phyloP scores from a whole-genome alignment of 1,139 yeast species.

The Blastobotrys capitulatus region DNA sequence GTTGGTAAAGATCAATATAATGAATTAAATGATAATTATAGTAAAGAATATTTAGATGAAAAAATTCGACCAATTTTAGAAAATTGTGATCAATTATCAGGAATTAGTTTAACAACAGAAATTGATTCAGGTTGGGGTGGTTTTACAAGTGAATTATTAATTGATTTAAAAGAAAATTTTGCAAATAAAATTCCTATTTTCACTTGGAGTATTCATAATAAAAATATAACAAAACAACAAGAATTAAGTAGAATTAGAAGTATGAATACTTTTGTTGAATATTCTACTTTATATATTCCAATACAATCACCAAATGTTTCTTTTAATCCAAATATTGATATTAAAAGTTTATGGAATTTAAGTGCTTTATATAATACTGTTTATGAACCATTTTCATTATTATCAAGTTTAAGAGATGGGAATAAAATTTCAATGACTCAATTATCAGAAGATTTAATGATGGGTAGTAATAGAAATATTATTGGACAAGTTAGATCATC shows the following conservation, averaged over 20 bases:
- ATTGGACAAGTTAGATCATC: slow-evolving; percentile 18
- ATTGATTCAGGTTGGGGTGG: slow-evolving; percentile 85
- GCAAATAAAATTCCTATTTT: slow-evolving; percentile 56
- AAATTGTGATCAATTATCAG: slow-evolving; percentile 66
- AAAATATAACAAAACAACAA: slow-evolving; percentile 20
- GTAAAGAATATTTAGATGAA: slow-evolving; percentile 50
- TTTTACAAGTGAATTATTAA: slow-evolving; percentile 48
- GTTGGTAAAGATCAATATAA: slow-evolving; percentile 48
- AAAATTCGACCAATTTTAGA: slow-evolving; percentile 64
- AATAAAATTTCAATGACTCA: slow-evolving; percentile 26
- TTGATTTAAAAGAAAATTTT: slow-evolving; percentile 63
- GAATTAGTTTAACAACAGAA: slow-evolving; percentile 63
- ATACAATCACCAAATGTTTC: slow-evolving; percentile 26
- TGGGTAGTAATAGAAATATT: slow-evolving; percentile 25
- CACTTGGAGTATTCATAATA: slow-evolving; percentile 47
- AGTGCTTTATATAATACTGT: slow-evolving; percentile 26
- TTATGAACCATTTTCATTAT: slow-evolving; percentile 28
- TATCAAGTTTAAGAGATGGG: slow-evolving; percentile 25
- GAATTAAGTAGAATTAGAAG: slow-evolving; percentile 44
- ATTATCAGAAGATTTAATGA: slow-evolving; percentile 19
- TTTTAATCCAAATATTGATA: slow-evolving; percentile 13
- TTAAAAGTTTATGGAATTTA: slow-evolving; percentile 27
- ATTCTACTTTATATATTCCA: slow-evolving; percentile 50
- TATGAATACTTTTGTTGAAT: slow-evolving; percentile 41
- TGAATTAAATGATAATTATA: slow-evolving; percentile 27